Conservation (phyloP, 257 asterid genomes). For the Nicotiana attenuata region DNA sequence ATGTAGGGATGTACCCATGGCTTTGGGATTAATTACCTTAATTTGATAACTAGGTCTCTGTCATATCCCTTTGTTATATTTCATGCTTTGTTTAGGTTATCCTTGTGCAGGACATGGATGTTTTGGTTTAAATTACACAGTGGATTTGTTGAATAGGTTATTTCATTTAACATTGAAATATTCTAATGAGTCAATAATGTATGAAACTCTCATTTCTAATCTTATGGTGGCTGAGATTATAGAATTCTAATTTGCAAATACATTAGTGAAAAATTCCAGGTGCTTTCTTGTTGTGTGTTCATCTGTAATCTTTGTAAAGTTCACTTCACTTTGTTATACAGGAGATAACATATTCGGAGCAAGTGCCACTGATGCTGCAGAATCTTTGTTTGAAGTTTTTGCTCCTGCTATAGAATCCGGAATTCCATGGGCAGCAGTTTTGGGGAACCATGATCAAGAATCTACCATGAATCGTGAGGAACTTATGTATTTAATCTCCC, state of each 20-base stretch:
- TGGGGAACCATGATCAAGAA: constrained; percentile 97
- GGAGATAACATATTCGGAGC: constrained; percentile 93
- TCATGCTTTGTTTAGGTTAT: background rate
- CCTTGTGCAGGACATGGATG: background rate
- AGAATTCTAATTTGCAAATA: background rate
- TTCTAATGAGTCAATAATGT: background rate
- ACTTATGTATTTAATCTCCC: constrained; percentile 81
- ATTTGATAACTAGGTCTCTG: background rate
- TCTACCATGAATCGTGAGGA: constrained; percentile 92
- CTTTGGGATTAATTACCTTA: background rate
- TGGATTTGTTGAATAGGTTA: background rate
- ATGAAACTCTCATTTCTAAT: background rate
- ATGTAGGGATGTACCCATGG: background rate
- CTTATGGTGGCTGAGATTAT: background rate
- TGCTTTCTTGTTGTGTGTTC: background rate
- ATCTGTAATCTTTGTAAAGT: constrained; percentile 4
- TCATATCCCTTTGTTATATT: background rate
- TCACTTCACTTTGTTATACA: constrained; percentile 22
- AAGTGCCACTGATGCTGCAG: constrained; percentile 89
- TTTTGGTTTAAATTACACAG: background rate
- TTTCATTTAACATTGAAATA: background rate
- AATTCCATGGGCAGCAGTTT: constrained; percentile 90
- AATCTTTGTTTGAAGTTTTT: constrained; percentile 72
- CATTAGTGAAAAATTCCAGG: background rate
- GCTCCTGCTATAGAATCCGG: constrained; percentile 59